Evolutionary conservation across 2,329 filamentous ascomycete species (phyloP).

Genomic region (Phaeosphaeriaceae sp.): DNA sequence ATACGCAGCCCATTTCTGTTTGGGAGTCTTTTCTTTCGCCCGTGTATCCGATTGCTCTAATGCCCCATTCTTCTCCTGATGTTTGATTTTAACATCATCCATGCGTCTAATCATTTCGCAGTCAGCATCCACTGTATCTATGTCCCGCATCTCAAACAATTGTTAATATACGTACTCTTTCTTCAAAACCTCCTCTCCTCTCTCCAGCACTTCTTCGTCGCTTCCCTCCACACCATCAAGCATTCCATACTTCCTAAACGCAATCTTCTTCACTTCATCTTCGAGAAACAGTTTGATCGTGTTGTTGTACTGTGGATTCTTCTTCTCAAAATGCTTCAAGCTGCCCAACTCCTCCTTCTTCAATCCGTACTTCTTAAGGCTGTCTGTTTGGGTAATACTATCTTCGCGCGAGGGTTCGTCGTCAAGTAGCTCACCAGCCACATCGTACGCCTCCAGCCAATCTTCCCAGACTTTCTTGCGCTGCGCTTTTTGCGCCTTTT

Average conservation of each 20-base stretch:
- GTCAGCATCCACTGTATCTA: not conserved
- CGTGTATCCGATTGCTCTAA: not conserved
- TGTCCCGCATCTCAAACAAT: not conserved
- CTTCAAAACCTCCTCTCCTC: constrained; percentile 12
- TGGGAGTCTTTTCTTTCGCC: constrained; percentile 10
- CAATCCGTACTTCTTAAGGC: constrained; percentile 15
- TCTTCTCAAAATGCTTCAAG: constrained; percentile 13
- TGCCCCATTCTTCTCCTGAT: not conserved
- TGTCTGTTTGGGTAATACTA: constrained; percentile 21
- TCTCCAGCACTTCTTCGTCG: not conserved
- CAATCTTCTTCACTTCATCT: constrained; percentile 9
- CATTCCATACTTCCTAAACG: constrained; percentile 13
- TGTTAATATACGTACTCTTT: constrained; percentile 11
- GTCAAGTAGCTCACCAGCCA: constrained; percentile 3
- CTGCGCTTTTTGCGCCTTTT: constrained; percentile 6
- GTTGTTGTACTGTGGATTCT: constrained; percentile 11
- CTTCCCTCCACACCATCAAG: constrained; percentile 2
- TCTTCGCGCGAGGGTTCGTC: constrained; percentile 7
- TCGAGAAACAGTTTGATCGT: constrained; percentile 17
- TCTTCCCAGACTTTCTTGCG: constrained; percentile 11
- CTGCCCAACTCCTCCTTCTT: constrained; percentile 14
- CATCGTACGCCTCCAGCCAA: constrained; percentile 2
- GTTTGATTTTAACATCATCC: not conserved
- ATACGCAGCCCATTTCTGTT: constrained; percentile 18
- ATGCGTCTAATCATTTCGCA: not conserved